phyloP scores from a whole-genome alignment of 1,139 yeast genomes.

The Kodamaea derodonti region DNA sequence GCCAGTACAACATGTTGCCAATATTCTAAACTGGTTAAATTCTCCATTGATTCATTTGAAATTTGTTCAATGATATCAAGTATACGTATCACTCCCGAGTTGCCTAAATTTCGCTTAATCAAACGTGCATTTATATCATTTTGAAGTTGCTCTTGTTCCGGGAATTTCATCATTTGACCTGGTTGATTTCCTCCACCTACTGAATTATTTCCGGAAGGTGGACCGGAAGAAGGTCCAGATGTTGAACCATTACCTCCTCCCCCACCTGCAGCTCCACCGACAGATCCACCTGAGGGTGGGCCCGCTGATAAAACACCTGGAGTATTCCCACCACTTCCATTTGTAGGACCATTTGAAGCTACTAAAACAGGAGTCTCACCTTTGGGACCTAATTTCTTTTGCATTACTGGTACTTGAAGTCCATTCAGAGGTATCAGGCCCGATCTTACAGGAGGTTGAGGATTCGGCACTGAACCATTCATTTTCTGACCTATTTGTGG shows the following conservation, averaged over 20 bases:
- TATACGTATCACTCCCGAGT: slow-evolving; percentile 42
- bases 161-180: slow-evolving; percentile 2
- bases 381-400: slow-evolving; percentile 2
- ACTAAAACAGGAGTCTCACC: slow-evolving; percentile 1
- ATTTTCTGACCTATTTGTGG: slow-evolving; percentile 5
- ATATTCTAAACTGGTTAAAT: slow-evolving; percentile 28
- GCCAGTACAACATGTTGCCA: slow-evolving; percentile 38
- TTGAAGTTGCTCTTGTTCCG: slow-evolving; percentile 22
- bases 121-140: slow-evolving; percentile 35
- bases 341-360: neutral
- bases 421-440: neutral
- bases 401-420: slow-evolving; percentile 2
- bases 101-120: slow-evolving; percentile 40
- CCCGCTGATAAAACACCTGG: slow-evolving; percentile 1
- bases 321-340: slow-evolving; percentile 1
- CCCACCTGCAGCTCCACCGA: neutral
- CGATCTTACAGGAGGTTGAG: neutral
- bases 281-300: slow-evolving; percentile 1
- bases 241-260: neutral
- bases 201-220: neutral
- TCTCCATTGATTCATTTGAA: slow-evolving; percentile 29
- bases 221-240: neutral
- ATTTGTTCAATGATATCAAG: slow-evolving; percentile 37
- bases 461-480: slow-evolving; percentile 8
- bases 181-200: neutral